These are phyloP conservation scores for Aspergillus sp. DNA, from an alignment of 2,329 filamentous ascomycete genomes.

Conservation along the genomic window DNA sequence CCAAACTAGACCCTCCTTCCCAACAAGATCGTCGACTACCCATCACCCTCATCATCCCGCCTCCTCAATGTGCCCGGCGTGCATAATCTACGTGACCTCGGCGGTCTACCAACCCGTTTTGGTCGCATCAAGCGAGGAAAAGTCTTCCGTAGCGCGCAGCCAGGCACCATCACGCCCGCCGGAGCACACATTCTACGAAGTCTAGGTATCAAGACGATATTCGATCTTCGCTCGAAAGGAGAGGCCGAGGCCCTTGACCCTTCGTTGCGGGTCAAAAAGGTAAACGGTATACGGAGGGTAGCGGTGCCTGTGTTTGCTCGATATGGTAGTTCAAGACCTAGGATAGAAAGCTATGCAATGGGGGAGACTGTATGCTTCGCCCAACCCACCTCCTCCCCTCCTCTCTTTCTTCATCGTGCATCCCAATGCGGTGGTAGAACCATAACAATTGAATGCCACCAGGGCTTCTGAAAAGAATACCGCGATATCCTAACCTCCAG, in stretches of 20 bases:
- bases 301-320: background rate
- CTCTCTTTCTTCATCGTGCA: too few species aligned
- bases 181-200: background rate
- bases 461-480: background rate
- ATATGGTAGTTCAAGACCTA: too few species aligned
- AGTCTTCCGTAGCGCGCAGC: background rate
- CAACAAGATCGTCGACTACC: background rate
- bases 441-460: background rate
- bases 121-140: background rate
- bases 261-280: background rate
- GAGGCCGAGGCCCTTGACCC: background rate
- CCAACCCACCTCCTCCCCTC: too few species aligned
- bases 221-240: background rate
- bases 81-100: background rate
- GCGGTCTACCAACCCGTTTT: background rate
- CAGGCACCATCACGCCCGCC: background rate
- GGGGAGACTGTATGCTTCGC: background rate
- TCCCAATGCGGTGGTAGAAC: too few species aligned
- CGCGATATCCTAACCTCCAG: background rate
- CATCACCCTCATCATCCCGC: too few species aligned
- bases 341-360: background rate
- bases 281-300: background rate
- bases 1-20: background rate
- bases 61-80: background rate
- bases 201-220: background rate